These are phyloP conservation scores for Tetrahymena elliotti DNA, from an alignment of 73 alveolate genomes.

Conservation along the genomic window DNA sequence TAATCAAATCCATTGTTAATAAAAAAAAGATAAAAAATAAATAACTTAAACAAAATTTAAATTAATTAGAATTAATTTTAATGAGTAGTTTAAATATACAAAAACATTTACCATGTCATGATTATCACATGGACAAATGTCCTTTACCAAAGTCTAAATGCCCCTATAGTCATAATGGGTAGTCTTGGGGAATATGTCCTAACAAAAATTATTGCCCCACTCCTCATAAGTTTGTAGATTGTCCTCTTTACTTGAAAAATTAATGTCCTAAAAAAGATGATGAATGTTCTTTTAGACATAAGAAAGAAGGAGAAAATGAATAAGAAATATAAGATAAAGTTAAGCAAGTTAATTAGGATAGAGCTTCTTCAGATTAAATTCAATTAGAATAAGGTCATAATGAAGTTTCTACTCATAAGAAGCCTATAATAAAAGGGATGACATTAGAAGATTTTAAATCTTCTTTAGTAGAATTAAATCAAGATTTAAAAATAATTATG, in stretches of 20 bases:
- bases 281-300: not conserved
- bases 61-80: too few species aligned
- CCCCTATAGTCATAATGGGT: not conserved
- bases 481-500: not conserved
- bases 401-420: not conserved
- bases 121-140: not conserved
- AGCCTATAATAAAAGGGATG: not conserved
- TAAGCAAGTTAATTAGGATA: not conserved
- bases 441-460: not conserved
- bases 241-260: not conserved
- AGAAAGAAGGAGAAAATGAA: not conserved
- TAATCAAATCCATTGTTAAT: not conserved
- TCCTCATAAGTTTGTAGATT: not conserved
- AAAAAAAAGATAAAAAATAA: too few species aligned
- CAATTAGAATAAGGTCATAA: not conserved
- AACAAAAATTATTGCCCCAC: not conserved
- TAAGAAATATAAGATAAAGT: not conserved
- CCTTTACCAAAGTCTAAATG: not conserved
- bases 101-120: not conserved
- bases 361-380: not conserved
- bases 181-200: not conserved
- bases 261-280: not conserved
- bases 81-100: not conserved
- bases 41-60: not conserved
- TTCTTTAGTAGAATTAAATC: not conserved